Percentiles rank a stretch among this genome's conserved stretches.
phyloP scores from a whole-genome alignment of 179 eudicot species.

The Camellia oleifera region DNA sequence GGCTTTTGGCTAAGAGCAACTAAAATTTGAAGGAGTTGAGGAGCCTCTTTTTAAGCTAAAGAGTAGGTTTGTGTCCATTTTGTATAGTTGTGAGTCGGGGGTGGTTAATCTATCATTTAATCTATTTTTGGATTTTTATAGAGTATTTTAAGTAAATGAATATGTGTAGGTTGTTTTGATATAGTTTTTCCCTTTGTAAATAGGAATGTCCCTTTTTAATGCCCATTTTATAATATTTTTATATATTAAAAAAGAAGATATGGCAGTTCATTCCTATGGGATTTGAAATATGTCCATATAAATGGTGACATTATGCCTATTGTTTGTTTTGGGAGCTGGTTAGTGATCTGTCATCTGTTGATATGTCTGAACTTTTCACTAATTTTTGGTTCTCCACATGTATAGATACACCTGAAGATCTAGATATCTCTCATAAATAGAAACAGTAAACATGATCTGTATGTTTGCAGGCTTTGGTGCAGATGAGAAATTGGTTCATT shows the following conservation, averaged over 20 bases:
- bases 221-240: background rate
- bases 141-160: too few species aligned
- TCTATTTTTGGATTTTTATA: too few species aligned
- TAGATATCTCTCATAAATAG: conserved; percentile 3
- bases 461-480: conserved; percentile 74
- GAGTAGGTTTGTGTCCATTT: too few species aligned
- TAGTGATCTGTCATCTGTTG: background rate
- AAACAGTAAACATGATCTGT: conserved; percentile 3
- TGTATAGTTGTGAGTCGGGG: too few species aligned
- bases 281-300: background rate
- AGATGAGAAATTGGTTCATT: conserved; percentile 81
- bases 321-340: conserved; percentile 4
- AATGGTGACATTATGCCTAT: background rate
- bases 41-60: too few species aligned
- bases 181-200: too few species aligned
- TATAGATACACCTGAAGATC: background rate
- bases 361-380: background rate
- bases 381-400: background rate
- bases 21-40: too few species aligned
- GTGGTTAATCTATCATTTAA: too few species aligned
- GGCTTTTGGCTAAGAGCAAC: too few species aligned
- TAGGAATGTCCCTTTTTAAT: background rate
- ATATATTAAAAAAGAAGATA: background rate
- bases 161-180: too few species aligned
- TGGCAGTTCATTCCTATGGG: background rate